Conservation (phyloP, 108 stramenopile genomes). For the Cyclotella baltica region DNA sequence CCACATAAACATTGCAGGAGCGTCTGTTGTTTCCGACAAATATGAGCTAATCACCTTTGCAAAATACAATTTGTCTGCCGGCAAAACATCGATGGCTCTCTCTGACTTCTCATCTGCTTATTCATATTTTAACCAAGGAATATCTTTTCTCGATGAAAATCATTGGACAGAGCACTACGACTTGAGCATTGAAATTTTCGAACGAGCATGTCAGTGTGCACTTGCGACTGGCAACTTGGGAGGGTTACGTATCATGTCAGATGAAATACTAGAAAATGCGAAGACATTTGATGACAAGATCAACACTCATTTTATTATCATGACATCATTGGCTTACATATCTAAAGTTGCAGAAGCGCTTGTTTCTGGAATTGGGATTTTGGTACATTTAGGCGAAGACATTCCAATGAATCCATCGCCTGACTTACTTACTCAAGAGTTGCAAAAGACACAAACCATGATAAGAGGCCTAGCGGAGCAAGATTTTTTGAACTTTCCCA, state of each 20-base stretch:
- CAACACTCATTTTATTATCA: not conserved
- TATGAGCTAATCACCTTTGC: not conserved
- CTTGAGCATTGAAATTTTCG: not conserved
- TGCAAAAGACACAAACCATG: constrained; percentile 20
- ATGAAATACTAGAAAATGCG: constrained; percentile 5
- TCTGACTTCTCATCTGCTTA: not conserved
- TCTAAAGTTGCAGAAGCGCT: constrained; percentile 4
- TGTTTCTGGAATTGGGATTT: not conserved
- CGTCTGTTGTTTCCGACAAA: not conserved
- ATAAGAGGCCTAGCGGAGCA: constrained; percentile 11
- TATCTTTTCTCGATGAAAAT: not conserved
- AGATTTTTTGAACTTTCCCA: too few species aligned
- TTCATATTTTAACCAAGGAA: not conserved
- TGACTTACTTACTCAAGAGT: too few species aligned
- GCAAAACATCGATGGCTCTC: not conserved
- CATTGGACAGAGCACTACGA: not conserved
- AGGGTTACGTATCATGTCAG: not conserved
- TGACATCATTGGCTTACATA: not conserved
- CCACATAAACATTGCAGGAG: constrained; percentile 6
- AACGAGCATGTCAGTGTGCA: not conserved
- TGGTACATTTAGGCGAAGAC: not conserved
- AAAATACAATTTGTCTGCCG: not conserved
- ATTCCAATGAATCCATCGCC: not conserved
- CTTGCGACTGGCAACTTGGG: not conserved
- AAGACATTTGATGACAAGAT: constrained; percentile 27